Evolutionary conservation across 2,329 filamentous ascomycete genomes (phyloP), one percentile per base, ranked within the genome.

Genomic region (Diaporthe humulicola): DNA sequence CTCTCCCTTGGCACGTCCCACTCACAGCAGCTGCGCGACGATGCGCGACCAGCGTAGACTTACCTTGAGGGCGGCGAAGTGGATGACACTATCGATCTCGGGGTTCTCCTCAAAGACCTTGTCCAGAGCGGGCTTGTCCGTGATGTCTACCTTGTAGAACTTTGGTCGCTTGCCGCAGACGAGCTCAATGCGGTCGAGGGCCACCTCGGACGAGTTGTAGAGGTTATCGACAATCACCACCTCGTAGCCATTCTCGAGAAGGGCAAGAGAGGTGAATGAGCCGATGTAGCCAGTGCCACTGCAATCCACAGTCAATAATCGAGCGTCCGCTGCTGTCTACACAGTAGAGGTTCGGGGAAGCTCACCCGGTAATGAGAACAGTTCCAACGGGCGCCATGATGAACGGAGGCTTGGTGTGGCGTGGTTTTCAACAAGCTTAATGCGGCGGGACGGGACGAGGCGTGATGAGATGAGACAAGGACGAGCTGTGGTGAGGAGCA

Each of bases 241-340:
- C 84, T 98, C 93, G 90, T 98, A 98, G 84, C 93, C 96, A 82
- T 97, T 94, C 83, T 98, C 90, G 79, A 99, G 94, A 36, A 99
- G 94, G 71, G 95, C 93, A 70, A 99, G 92, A 73, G 94, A 89
- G 76, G 97, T 99, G 89, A 98, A 98, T 69, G 96, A 98, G 84
- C 97, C 97, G 86, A 99, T 99, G 90, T 99, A 99, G 88, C 97
- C 97, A 78, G 96, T 98, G 82, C 97, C 97, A 90, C 97, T 98
- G 83, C 75, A 79, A 79, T 79, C 79, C 80, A 77, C 77, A 69
- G 77, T 80, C 75, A 81, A 78, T 76, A 67, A 75, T 71, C 56
- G 30, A 17, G 48, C 28, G n/a, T 15, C 45, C 5, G 28, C 48
- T 19, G n/a, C 33, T 7, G 33, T 4, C 48, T 30, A 30, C 15